Evolutionary conservation across 2,329 filamentous ascomycete genomes (phyloP).

Genomic region (Colletotrichum somersetense): DNA sequence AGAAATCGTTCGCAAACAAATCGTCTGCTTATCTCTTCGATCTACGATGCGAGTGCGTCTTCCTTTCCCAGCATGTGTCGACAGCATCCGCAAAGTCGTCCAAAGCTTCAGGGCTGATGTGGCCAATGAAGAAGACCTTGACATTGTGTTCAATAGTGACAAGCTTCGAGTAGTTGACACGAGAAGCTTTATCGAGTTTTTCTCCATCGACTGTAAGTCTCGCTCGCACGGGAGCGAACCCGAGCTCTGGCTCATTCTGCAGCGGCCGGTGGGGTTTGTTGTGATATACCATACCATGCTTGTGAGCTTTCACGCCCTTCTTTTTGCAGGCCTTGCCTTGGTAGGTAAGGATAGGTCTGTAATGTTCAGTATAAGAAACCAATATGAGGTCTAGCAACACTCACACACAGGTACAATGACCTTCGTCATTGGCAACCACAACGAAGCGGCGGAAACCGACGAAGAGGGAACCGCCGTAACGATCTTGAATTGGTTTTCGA

Average conservation of each 20-base stretch:
- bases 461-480: slow-evolving; percentile 57
- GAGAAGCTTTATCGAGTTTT: slow-evolving; percentile 62
- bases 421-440: slow-evolving; percentile 63
- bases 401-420: slow-evolving; percentile 70
- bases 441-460: slow-evolving; percentile 67
- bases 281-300: slow-evolving; percentile 66
- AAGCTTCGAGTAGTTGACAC: slow-evolving; percentile 70
- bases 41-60: slow-evolving; percentile 52
- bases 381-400: slow-evolving; percentile 41
- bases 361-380: slow-evolving; percentile 12
- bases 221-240: slow-evolving; percentile 61
- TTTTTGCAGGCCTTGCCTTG: slow-evolving; percentile 65
- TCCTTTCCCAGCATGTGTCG: slow-evolving; percentile 63
- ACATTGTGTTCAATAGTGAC: slow-evolving; percentile 70
- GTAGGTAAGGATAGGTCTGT: slow-evolving; percentile 69
- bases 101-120: slow-evolving; percentile 56
- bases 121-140: slow-evolving; percentile 69
- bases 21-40: neutral
- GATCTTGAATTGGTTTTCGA: slow-evolving; percentile 51
- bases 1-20: slow-evolving; percentile 26
- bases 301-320: slow-evolving; percentile 62
- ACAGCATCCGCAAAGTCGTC: slow-evolving; percentile 59
- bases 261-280: slow-evolving; percentile 48
- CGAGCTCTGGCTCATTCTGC: slow-evolving; percentile 61
- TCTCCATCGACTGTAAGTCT: slow-evolving; percentile 59